phyloP scores from a whole-genome alignment of 306 rosid genomes.

The Comarum palustre region DNA sequence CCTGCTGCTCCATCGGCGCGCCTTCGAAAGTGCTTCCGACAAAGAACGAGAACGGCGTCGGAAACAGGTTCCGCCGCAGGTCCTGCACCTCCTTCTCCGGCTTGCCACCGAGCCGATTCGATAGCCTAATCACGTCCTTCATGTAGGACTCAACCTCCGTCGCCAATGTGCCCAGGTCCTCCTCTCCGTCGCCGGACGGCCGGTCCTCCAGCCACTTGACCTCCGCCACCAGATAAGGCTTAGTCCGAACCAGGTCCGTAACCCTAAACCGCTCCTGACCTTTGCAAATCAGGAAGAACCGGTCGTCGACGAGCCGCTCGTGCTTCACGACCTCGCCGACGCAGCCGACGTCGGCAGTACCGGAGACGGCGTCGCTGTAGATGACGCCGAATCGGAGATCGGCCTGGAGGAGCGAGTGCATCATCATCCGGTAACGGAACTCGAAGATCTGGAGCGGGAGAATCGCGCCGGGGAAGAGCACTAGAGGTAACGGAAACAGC shows the following conservation, averaged over 20 bases:
- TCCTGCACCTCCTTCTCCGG: conserved; percentile 94
- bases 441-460: conserved; percentile 97
- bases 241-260: conserved; percentile 60
- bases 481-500: conserved; percentile 80
- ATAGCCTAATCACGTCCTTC: conserved; percentile 91
- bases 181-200: conserved; percentile 63
- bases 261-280: conserved; percentile 96
- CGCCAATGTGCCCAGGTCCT: conserved; percentile 63
- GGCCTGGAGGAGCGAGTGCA: conserved; percentile 94
- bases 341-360: conserved; percentile 82
- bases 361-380: conserved; percentile 70
- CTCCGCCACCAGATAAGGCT: conserved; percentile 85
- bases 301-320: conserved; percentile 92
- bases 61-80: conserved; percentile 77
- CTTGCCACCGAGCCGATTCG: conserved; percentile 84
- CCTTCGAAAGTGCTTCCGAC: conserved; percentile 98
- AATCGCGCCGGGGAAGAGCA: conserved; percentile 93
- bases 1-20: conserved; percentile 97
- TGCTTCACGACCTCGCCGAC: conserved; percentile 95
- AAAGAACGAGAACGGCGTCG: conserved; percentile 92
- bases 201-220: conserved; percentile 94
- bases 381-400: conserved; percentile 98
- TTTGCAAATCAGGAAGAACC: conserved; percentile 88
- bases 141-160: conserved; percentile 75
- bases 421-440: conserved; percentile 97